Conservation (phyloP, 2,329 filamentous ascomycete genomes). For the Raffaelea arxii region DNA sequence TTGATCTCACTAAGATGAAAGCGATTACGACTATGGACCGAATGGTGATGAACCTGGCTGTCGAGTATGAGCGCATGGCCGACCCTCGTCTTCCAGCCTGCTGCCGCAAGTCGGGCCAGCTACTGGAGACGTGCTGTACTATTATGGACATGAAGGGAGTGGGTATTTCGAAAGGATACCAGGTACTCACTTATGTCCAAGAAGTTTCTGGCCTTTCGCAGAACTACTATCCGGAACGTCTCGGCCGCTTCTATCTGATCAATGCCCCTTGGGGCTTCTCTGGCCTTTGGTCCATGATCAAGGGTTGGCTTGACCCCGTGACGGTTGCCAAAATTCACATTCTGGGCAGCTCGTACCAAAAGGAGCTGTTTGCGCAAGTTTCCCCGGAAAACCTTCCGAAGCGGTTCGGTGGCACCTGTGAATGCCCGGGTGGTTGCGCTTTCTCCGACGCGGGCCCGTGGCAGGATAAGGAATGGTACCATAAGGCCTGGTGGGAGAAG, state of each 20-base stretch:
- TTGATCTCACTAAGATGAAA: conserved; percentile 81
- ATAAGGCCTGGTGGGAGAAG: conserved; percentile 55
- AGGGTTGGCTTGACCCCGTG: conserved; percentile 92
- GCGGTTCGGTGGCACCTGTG: conserved; percentile 73
- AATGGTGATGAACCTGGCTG: conserved; percentile 92
- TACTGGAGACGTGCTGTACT: conserved; percentile 96
- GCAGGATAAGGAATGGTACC: conserved; percentile 61
- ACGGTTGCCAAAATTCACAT: conserved; percentile 95
- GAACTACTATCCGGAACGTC: conserved; percentile 97
- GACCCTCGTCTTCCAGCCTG: conserved; percentile 91
- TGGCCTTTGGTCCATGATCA: conserved; percentile 74
- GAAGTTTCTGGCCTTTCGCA: conserved; percentile 83
- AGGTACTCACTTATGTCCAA: conserved; percentile 81
- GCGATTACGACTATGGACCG: conserved; percentile 87
- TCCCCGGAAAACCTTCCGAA: conserved; percentile 83
- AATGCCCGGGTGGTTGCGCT: conserved; percentile 73
- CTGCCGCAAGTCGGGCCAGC: conserved; percentile 79
- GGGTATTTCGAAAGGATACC: conserved; percentile 66
- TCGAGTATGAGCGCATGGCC: conserved; percentile 93
- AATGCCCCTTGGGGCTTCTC: conserved; percentile 96
- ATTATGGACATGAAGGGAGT: conserved; percentile 98
- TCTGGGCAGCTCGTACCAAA: conserved; percentile 70
- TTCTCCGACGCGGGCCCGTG: conserved; percentile 88
- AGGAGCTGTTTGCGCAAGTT: conserved; percentile 74
- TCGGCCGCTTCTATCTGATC: conserved; percentile 95